Base-by-base conservation (phyloP, 495 filamentous ascomycete species). In the Beverwykella pulmonaria region DNA sequence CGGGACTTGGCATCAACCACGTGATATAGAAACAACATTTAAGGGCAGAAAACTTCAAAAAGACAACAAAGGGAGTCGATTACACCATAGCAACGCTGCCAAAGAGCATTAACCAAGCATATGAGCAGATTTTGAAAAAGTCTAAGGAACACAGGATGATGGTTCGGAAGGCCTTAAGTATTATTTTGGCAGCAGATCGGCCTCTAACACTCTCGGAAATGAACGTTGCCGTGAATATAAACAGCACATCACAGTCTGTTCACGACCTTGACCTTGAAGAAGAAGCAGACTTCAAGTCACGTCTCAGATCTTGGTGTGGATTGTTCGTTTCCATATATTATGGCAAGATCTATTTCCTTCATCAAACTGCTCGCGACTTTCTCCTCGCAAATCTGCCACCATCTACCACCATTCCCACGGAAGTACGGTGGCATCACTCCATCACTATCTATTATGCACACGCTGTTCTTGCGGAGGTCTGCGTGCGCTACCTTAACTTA, bases 301-400 rank as follows among this genome's bases (percentile, higher is more conserved):
- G 44, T 23, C 44, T 48, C 6, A 48, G 44, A 48, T 48, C 44
- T 48, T 53, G 27, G 26, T 68, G 58, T 55, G 65, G 65, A 29
- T 49, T 68, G 12, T 63, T 68, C 27, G 52, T 68, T 8, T 55
- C 20, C 23, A 49, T 68, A 1, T 14, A 36, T 3, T 32, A 62
- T 47, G 23, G 39, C 8, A 68, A 36, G 25, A 48, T 68, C 34
- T 68, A 68, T 39, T 50, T 68, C 19, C 53, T 68, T 22, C 65
- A 68, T 58, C 65, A 68, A 36, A 63, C 65, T 2, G 65, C 65
- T 17, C 53, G 41, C n/a, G 65, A 63, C 29, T 68, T 68, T 50
- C 56, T 68, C 32, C 22, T 64, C n/a, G 34, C 34, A 8, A 32
- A 61, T 19, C 44, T 48, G 15, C 15, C 44, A 48, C n/a, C 44